phyloP scores from a whole-genome alignment of 371 early-diverging fungal genomes.

The Choanephora cucurbitarum region DNA sequence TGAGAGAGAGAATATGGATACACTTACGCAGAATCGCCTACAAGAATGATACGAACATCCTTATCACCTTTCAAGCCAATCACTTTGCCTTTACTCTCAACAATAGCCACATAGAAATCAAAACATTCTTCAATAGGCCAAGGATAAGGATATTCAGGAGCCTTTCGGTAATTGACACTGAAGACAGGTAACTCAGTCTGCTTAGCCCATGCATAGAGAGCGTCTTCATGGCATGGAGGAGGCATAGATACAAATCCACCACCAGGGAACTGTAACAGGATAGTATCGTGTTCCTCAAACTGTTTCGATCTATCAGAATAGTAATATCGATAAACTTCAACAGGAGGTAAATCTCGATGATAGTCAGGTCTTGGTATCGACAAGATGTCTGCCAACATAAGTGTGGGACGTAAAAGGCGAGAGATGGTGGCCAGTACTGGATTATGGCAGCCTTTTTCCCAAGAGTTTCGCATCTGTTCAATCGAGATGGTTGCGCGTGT shows the following conservation, averaged over 20 bases:
- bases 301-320: slow-evolving; percentile 39
- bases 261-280: slow-evolving; percentile 83
- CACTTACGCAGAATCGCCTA: slow-evolving; percentile 94
- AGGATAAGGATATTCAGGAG: slow-evolving; percentile 95
- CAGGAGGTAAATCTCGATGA: slow-evolving; percentile 34
- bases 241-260: slow-evolving; percentile 87
- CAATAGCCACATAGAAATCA: slow-evolving; percentile 77
- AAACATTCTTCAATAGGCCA: slow-evolving; percentile 92
- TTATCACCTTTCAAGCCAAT: slow-evolving; percentile 68
- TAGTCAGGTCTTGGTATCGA: slow-evolving; percentile 44
- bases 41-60: slow-evolving; percentile 61
- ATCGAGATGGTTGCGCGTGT: slow-evolving; percentile 80
- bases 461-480: slow-evolving; percentile 85
- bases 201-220: slow-evolving; percentile 69
- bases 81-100: slow-evolving; percentile 66
- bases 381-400: slow-evolving; percentile 61
- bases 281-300: slow-evolving; percentile 48
- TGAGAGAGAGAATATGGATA: too few species aligned
- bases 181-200: slow-evolving; percentile 70
- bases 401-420: slow-evolving; percentile 52
- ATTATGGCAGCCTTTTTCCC: slow-evolving; percentile 82
- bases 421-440: slow-evolving; percentile 63
- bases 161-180: slow-evolving; percentile 91
- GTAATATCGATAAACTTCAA: slow-evolving; percentile 57
- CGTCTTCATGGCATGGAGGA: slow-evolving; percentile 76